A percentile compares a stretch with the other conserved stretches of the same genome.
Evolutionary conservation across 1,284 basidiomycete species (phyloP).

Genomic region (Sanghuangporus sanghuang): DNA sequence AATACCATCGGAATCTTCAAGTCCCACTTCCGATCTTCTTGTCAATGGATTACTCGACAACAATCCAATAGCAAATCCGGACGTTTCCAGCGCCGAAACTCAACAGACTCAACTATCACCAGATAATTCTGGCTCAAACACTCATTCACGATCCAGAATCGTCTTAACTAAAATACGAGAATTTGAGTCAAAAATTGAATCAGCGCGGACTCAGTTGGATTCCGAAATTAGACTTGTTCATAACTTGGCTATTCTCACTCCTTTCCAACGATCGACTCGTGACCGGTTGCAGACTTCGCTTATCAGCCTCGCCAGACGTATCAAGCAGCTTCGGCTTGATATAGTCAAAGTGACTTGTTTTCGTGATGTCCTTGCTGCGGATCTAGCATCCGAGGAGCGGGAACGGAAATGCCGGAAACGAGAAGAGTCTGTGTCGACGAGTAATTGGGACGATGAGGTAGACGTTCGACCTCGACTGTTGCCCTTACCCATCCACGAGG

Average conservation of each 20-base stretch:
- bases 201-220: slow-evolving; percentile 62
- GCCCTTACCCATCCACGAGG: slow-evolving; percentile 38
- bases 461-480: slow-evolving; percentile 32
- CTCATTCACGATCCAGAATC: slow-evolving; percentile 51
- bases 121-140: slow-evolving; percentile 24
- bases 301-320: slow-evolving; percentile 58
- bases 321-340: slow-evolving; percentile 70
- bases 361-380: slow-evolving; percentile 67
- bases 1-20: slow-evolving; percentile 19
- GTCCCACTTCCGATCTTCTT: slow-evolving; percentile 12
- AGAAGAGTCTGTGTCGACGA: slow-evolving; percentile 52
- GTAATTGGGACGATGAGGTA: slow-evolving; percentile 35
- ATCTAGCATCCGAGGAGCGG: slow-evolving; percentile 68
- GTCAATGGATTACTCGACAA: neutral
- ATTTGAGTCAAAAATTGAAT: slow-evolving; percentile 54
- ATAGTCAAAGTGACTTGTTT: slow-evolving; percentile 70
- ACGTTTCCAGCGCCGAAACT: neutral
- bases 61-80: neutral
- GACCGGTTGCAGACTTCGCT: slow-evolving; percentile 65
- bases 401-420: slow-evolving; percentile 66
- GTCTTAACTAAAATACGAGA: slow-evolving; percentile 60
- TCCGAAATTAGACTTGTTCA: slow-evolving; percentile 68
- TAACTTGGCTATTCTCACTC: slow-evolving; percentile 82
- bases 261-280: slow-evolving; percentile 81
- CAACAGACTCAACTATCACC: slow-evolving; percentile 18